These are phyloP conservation scores for Herpetomonas tarakana DNA, from an alignment of 208 protist genomes.

Conservation along the genomic window DNA sequence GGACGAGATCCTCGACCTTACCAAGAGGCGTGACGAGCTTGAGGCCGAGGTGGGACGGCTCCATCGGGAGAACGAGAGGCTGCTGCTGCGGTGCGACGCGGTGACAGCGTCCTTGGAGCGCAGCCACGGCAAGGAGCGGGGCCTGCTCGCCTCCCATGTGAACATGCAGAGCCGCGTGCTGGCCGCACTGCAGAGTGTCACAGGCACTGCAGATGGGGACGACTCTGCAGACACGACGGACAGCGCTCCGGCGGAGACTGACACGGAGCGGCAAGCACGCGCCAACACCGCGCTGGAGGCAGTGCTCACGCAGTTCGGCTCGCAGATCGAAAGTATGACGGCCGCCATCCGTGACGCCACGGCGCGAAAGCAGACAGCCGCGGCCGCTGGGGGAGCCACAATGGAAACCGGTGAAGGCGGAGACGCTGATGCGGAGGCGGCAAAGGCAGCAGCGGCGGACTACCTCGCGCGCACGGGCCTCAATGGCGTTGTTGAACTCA, in stretches of 20 bases:
- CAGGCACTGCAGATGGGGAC: not conserved
- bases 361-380: constrained; percentile 4
- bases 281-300: not conserved
- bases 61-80: not conserved
- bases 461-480: not conserved
- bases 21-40: not conserved
- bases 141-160: not conserved
- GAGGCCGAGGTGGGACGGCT: not conserved
- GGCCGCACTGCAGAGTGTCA: not conserved
- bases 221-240: not conserved
- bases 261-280: not conserved
- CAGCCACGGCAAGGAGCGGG: not conserved
- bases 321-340: not conserved
- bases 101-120: not conserved
- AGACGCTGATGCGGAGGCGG: not conserved
- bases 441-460: not conserved
- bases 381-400: not conserved
- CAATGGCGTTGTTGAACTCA: constrained; percentile 6
- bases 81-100: not conserved
- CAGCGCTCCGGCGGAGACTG: not conserved
- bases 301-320: not conserved
- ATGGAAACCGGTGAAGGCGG: not conserved
- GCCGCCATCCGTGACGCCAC: not conserved
- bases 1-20: not conserved
- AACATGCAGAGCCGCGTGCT: not conserved